Percentiles rank a stretch among this genome's conserved stretches.
These are phyloP conservation scores for Fomitopsis pinicola DNA, from an alignment of 1,284 basidiomycete genomes.

Conservation along the genomic window DNA sequence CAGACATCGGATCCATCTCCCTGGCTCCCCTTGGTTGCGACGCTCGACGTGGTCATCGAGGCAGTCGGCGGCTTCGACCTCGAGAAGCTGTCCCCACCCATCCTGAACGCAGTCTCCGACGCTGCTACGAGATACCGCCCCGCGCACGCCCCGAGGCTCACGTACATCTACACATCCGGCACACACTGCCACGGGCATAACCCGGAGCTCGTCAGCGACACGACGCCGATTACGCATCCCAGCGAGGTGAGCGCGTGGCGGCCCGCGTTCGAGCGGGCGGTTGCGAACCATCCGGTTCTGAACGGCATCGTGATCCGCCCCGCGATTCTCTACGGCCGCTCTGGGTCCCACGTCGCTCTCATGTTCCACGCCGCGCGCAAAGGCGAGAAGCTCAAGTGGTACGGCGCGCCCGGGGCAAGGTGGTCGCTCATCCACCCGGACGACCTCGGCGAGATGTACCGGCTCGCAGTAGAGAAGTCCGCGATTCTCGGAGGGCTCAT, in stretches of 20 bases:
- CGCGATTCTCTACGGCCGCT: too few species aligned
- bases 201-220: constrained; percentile 29
- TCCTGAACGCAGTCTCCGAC: constrained; percentile 31
- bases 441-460: constrained; percentile 46
- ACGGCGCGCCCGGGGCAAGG: constrained; percentile 37
- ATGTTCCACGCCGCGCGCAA: constrained; percentile 34
- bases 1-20: constrained; percentile 30
- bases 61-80: constrained; percentile 25
- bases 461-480: constrained; percentile 40
- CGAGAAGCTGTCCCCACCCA: constrained; percentile 13
- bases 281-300: too few species aligned
- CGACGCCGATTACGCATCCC: constrained; percentile 29
- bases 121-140: constrained; percentile 26
- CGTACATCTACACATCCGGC: constrained; percentile 47
- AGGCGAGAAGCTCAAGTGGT: constrained; percentile 33
- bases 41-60: constrained; percentile 43
- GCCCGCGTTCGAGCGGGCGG: constrained; percentile 26
- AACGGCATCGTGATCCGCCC: constrained; percentile 46
- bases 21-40: constrained; percentile 37
- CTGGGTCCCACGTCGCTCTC: too few species aligned
- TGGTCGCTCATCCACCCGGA: constrained; percentile 43
- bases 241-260: constrained; percentile 33
- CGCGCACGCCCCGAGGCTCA: constrained; percentile 33
- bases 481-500: constrained; percentile 36
- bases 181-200: constrained; percentile 45